Base-by-base conservation (phyloP, 345 rosid genomes). In the Sonneratia caseolaris region DNA sequence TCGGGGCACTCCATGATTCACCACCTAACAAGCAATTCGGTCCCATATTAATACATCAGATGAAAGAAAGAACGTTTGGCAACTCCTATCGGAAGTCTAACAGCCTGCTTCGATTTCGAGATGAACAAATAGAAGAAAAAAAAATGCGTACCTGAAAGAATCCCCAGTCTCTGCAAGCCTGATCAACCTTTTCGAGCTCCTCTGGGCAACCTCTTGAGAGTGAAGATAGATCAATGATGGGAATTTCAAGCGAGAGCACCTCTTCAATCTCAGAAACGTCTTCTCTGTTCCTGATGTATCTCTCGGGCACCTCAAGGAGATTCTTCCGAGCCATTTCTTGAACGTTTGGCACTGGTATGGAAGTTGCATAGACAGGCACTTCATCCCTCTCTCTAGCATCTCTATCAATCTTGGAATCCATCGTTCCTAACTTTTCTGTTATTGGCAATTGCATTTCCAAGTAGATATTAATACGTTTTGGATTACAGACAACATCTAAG, bases 261-360 rank as follows among this genome's bases (percentile, higher is more conserved):
- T 71, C 70, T 14, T 18, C 37, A 5, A 22, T 10, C 7, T n/a
- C 40, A 14, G 65, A 37, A 64, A 72, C 72, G 13, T 74, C 77
- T 67, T 83, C 75, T 22, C 43, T 37, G 35, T 43, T 61, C 64
- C 82, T 72, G 38, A 78, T 27, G 18, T 80, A 68, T 74, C 78
- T 78, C 59, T 76, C 68, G 67, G 78, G 81, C 71, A 76, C 74
- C 14, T 74, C 71, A 21, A 67, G 40, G 66, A 80, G 86, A 16
- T 76, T 64, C n/a, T 32, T 45, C 73, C 69, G 75, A 27, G 62
- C 77, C 73, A 80, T 56, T 55, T 80, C 83, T 72, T 71, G 85
- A 48, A 75, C 83, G 69, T 74, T 82, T 47, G 80, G 80, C 21
- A 78, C 76, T 0, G 84, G 79, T 18, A 81, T 5, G 18, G 77